Percentiles rank a stretch among this genome's conserved stretches.
Conservation (phyloP, 2,329 filamentous ascomycete species). For the Colletotrichum chrysophilum region DNA sequence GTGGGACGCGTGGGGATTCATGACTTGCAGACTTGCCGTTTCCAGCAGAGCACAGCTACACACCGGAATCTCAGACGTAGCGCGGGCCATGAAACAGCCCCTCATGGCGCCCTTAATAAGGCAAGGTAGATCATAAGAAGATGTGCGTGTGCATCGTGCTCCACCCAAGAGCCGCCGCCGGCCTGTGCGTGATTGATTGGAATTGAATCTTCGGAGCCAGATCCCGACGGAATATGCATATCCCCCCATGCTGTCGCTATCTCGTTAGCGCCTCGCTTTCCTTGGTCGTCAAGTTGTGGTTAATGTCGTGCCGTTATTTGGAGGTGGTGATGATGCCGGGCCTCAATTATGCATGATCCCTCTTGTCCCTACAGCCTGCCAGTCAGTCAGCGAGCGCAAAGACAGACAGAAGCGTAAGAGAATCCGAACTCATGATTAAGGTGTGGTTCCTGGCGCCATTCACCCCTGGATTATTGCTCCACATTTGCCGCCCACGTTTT, state of each 20-base stretch:
- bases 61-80: slow-evolving; percentile 18
- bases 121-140: slow-evolving; percentile 15
- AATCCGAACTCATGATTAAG: not conserved
- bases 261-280: not conserved
- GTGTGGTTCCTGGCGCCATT: slow-evolving; percentile 6
- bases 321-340: not conserved
- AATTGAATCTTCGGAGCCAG: not conserved
- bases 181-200: not conserved
- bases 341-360: not conserved
- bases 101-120: slow-evolving; percentile 17
- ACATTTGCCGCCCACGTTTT: slow-evolving; percentile 9
- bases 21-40: slow-evolving; percentile 2
- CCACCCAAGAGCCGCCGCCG: slow-evolving; percentile 1
- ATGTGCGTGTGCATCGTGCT: not conserved
- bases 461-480: not conserved
- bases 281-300: not conserved
- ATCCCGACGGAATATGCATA: not conserved
- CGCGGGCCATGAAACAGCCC: slow-evolving; percentile 12
- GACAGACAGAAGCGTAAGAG: not conserved
- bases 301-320: not conserved
- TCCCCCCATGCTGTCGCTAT: not conserved
- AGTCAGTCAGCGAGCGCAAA: not conserved
- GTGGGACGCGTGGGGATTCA: not conserved
- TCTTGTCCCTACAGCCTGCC: not conserved
- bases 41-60: not conserved